phyloP scores from a whole-genome alignment of 2,329 filamentous ascomycete species.

The Fusarium fujikuroi region DNA sequence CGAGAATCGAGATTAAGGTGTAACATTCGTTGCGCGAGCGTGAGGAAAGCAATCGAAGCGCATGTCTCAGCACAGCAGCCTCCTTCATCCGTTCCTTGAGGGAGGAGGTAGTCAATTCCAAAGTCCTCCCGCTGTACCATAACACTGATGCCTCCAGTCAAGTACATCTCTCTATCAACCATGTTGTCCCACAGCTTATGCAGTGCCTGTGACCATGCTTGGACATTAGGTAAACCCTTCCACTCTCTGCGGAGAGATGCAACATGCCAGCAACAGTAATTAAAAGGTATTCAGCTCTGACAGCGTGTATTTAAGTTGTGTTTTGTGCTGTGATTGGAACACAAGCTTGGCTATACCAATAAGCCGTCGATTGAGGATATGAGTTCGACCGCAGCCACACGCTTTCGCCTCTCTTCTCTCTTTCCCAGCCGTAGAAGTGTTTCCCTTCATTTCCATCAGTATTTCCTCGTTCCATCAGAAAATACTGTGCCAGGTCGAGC shows the following conservation, averaged over 20 bases:
- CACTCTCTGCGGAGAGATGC: constrained; percentile 19
- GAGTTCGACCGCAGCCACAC: constrained; percentile 58
- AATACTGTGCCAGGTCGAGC: constrained; percentile 64
- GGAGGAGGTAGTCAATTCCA: constrained; percentile 32
- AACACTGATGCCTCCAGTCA: constrained; percentile 69
- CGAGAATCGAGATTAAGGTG: constrained; percentile 63
- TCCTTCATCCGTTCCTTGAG: constrained; percentile 16
- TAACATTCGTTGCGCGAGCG: constrained; percentile 67
- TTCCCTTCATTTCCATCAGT: constrained; percentile 58
- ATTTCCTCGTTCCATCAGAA: constrained; percentile 68
- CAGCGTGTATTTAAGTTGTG: constrained; percentile 63
- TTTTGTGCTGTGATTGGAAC: constrained; percentile 58
- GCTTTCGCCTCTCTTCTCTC: constrained; percentile 60
- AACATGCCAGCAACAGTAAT: constrained; percentile 66
- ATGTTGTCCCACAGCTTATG: constrained; percentile 67
- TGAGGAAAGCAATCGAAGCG: constrained; percentile 60
- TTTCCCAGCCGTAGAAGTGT: constrained; percentile 66
- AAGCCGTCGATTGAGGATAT: constrained; percentile 54
- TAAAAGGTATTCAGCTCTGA: constrained; percentile 69
- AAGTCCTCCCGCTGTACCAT: constrained; percentile 47
- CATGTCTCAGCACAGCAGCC: constrained; percentile 29
- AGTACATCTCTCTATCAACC: constrained; percentile 66
- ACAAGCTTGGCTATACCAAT: constrained; percentile 68
- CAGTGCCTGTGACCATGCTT: constrained; percentile 52
- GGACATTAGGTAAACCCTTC: constrained; percentile 27